Base-by-base conservation (phyloP, 257 asterid species). In the Penstemon barbatus region DNA sequence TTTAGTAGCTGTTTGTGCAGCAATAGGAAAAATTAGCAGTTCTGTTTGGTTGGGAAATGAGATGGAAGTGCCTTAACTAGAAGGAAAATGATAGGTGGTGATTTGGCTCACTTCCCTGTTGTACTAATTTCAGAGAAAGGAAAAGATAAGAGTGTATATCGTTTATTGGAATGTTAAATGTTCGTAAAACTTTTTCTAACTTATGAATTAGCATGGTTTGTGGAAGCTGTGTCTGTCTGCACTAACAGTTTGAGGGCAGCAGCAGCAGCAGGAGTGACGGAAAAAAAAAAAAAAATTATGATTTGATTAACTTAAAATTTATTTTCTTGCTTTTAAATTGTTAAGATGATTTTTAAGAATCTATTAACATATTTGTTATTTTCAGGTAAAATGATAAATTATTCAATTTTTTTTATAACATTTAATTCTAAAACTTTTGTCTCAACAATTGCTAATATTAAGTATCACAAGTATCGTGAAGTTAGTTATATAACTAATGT, bases 1-100 rank as follows among this genome's bases (percentile, higher is more conserved):
- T 66, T 61, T 59, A 51, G 74, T 61, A 42, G 84, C 71, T 74
- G 74, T 76, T 76, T 68, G 79, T 79, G 84, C 79, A 57, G 75
- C 77, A 44, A 65, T 25, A 25, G 65, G 79, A 71, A 57, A 69
- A 57, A 62, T 46, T 65, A 61, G 42, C 71, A 61, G 62, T 25
- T 25, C 33, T 25, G 33, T 25, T 25, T 25, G 33, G 33, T 25
- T 25, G 33, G 33, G 80, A 56, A 4, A 25, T 25, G 57, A 63
- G 55, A 65, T 70, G 56, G 71, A 66, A 48, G 67, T 69, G 75
- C 70, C 45, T 70, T 43, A 71, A 61, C 33, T 25, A 25, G 33
- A 49, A 70, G 33, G 68, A 72, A 50, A 62, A 65, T 73, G 76
- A 70, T 53, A 46, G 48, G 2, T 19, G 72, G 77, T 70, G 72